phyloP scores from a whole-genome alignment of 148 eudicot species.

The Rhododendron ferrugineum region DNA sequence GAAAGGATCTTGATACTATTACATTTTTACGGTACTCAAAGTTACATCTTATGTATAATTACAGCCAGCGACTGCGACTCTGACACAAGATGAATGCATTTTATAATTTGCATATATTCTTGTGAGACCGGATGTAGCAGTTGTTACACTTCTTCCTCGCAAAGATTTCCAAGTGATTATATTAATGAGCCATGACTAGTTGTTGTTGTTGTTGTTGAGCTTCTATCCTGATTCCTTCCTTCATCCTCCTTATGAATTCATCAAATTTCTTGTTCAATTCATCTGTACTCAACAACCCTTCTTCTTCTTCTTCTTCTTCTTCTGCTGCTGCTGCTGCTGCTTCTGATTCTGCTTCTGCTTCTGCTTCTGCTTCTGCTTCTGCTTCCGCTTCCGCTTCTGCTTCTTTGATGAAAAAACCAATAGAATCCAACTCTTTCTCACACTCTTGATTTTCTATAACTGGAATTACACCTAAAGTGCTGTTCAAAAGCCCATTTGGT shows the following conservation, averaged over 20 bases:
- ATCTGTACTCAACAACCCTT: constrained; percentile 41
- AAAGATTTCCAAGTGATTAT: background rate
- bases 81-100: background rate
- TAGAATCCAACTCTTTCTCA: background rate
- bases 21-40: background rate
- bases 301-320: constrained; percentile 34
- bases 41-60: background rate
- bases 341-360: constrained; percentile 26
- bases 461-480: background rate
- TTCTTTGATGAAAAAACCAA: constrained; percentile 28
- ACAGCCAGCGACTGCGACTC: background rate
- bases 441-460: constrained; percentile 20
- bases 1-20: background rate
- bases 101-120: background rate
- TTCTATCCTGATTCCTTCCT: constrained; percentile 54
- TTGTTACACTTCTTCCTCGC: background rate
- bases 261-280: constrained; percentile 74
- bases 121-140: background rate
- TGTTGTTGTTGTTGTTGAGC: constrained; percentile 38
- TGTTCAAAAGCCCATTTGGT: constrained; percentile 8
- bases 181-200: constrained; percentile 25
- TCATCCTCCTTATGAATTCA: constrained; percentile 71
- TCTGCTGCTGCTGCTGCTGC: constrained; percentile 31
- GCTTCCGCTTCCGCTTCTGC: constrained; percentile 28
- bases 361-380: constrained; percentile 34